These are phyloP conservation scores for Cladosporium sp. DNA, from an alignment of 2,329 filamentous ascomycete genomes.

Conservation along the genomic window DNA sequence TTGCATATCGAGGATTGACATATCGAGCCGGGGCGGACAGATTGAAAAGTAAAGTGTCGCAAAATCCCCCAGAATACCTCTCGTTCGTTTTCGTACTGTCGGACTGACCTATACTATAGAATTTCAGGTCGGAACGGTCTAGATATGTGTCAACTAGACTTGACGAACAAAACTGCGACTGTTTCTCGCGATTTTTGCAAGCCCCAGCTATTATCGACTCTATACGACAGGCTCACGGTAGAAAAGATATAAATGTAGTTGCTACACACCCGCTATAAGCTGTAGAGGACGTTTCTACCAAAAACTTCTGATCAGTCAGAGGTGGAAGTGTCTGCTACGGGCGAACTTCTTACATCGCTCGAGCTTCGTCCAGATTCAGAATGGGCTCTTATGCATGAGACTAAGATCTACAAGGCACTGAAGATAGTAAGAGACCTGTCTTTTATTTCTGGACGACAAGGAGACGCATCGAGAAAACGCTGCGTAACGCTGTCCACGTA, in stretches of 20 bases:
- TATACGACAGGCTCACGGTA: neutral
- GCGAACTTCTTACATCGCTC: slow-evolving; percentile 3
- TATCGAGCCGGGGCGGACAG: slow-evolving; percentile 1
- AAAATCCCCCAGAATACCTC: neutral
- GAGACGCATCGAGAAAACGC: neutral
- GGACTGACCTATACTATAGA: neutral
- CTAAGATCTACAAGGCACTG: slow-evolving; percentile 1
- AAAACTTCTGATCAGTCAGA: slow-evolving; percentile 1
- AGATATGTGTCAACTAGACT: slow-evolving; percentile 1
- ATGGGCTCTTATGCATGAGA: neutral
- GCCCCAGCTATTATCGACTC: neutral
- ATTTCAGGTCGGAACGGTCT: slow-evolving; percentile 4
- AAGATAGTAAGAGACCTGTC: neutral
- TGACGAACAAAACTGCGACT: neutral
- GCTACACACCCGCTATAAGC: neutral
- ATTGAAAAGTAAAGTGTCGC: slow-evolving; percentile 5
- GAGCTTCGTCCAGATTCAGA: neutral
- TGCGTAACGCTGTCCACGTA: neutral
- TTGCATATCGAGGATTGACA: slow-evolving; percentile 5
- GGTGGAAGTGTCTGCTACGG: neutral
- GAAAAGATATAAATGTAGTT: neutral
- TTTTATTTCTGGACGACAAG: neutral
- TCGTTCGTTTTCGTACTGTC: neutral
- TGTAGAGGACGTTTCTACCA: neutral
- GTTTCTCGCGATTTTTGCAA: neutral